Percentiles rank a stretch among this genome's conserved stretches.
phyloP scores from a whole-genome alignment of 495 filamentous ascomycete species.

The Lophium mytilinum region DNA sequence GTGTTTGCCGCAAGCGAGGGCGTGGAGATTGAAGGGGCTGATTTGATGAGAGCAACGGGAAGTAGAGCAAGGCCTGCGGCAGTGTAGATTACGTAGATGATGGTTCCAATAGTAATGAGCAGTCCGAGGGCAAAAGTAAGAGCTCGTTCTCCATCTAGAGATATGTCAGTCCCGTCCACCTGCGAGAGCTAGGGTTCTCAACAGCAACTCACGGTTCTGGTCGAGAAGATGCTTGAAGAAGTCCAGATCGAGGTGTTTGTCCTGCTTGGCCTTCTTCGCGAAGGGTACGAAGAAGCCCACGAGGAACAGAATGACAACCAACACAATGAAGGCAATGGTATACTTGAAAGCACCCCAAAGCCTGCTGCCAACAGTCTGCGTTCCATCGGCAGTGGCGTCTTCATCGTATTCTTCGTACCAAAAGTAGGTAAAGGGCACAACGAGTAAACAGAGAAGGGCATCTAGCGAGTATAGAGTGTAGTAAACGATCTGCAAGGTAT shows the following conservation, averaged over 20 bases:
- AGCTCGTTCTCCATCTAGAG: constrained; percentile 75
- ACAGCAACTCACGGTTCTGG: constrained; percentile 74
- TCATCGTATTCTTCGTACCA: constrained; percentile 96
- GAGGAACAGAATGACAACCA: constrained; percentile 76
- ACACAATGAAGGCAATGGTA: constrained; percentile 70
- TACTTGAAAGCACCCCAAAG: constrained; percentile 85
- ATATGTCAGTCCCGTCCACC: constrained; percentile 23
- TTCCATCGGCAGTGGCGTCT: constrained; percentile 66
- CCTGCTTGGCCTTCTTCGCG: constrained; percentile 46
- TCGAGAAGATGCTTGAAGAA: constrained; percentile 80
- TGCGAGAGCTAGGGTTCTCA: no score
- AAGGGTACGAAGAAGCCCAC: constrained; percentile 89
- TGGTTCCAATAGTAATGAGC: constrained; percentile 73
- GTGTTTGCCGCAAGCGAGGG: constrained; percentile 68
- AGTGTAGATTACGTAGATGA: constrained; percentile 82
- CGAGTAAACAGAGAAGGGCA: constrained; percentile 79
- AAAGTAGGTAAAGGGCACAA: constrained; percentile 95
- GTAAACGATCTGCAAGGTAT: constrained; percentile 79
- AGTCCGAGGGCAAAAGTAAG: constrained; percentile 81
- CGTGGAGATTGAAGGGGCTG: constrained; percentile 70
- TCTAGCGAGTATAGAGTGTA: constrained; percentile 89
- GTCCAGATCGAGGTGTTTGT: constrained; percentile 64
- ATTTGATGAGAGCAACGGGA: constrained; percentile 84
- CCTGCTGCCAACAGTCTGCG: constrained; percentile 57
- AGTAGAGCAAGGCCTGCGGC: constrained; percentile 82